Percentiles rank a stretch among this genome's conserved stretches.
phyloP scores from a whole-genome alignment of 495 filamentous ascomycete genomes.

The Aspergillus haitiensis region DNA sequence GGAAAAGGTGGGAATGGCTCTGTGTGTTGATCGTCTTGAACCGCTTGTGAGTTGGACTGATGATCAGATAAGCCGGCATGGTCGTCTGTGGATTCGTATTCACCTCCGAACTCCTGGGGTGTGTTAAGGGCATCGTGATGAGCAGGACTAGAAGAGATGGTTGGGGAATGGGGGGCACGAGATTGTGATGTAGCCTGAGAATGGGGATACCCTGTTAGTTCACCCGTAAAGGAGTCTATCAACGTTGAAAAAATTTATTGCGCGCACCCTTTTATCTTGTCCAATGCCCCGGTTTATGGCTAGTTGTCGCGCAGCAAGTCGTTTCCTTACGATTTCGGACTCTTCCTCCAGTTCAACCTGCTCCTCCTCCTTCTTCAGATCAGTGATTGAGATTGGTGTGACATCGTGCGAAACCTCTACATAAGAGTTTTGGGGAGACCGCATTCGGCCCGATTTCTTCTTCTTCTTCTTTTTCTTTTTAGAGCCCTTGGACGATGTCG shows the following conservation, averaged over 20 bases:
- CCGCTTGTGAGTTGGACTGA: conserved; percentile 23
- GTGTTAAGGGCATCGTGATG: conserved; percentile 14
- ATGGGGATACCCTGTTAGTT: not conserved
- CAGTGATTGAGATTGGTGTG: conserved; percentile 59
- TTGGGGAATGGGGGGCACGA: conserved; percentile 14
- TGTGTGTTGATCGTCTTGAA: conserved; percentile 27
- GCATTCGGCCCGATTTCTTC: conserved; percentile 28
- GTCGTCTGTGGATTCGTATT: conserved; percentile 7
- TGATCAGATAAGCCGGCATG: conserved; percentile 13
- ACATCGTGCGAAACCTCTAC: conserved; percentile 29
- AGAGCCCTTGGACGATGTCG: conserved; percentile 49
- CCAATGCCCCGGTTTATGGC: conserved; percentile 68
- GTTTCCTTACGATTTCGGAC: conserved; percentile 63
- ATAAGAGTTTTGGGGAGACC: conserved; percentile 29
- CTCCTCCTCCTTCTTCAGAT: conserved; percentile 78
- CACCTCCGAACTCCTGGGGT: conserved; percentile 16
- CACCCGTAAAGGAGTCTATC: too few species aligned
- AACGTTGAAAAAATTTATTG: conserved; percentile 8
- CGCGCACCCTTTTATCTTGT: conserved; percentile 25
- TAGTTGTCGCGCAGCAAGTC: conserved; percentile 69
- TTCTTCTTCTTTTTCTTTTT: conserved; percentile 36
- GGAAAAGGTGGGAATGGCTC: conserved; percentile 44
- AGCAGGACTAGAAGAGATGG: conserved; percentile 13
- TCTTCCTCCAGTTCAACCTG: conserved; percentile 67
- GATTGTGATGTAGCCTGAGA: conserved; percentile 9